Base-by-base conservation (phyloP, 192 early-diverging fungal species). In the Umbelopsis isabellina region DNA sequence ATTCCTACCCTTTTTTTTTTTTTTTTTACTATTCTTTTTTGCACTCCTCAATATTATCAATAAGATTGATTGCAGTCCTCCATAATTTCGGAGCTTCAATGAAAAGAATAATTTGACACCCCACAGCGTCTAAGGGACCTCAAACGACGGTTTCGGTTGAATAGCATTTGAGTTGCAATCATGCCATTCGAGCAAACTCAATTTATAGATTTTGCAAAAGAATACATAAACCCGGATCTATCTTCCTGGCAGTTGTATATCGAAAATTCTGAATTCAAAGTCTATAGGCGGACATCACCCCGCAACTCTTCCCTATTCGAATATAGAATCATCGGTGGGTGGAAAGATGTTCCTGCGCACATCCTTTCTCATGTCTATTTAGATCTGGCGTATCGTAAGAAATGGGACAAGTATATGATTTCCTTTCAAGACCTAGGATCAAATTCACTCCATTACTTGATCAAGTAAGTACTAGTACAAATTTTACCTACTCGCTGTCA, bases 391-490 rank as follows among this genome's bases (percentile, higher is more conserved):
- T 84, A 82, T 70, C 83, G 84, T 48, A 82, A 76, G 69, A 78
- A 61, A 45, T 86, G 84, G 84, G 84, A 86, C 66, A 80, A 79
- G 67, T 82, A 86, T 66, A 86, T 86, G 84, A 73, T 82, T 27
- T 70, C 73, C 6, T 83, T 71, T 49, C 71, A 73, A 22, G 48
- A 49, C 4, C 66, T 85, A 11, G 80, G 79, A 10, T 77, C 78
- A 48, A 72, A 65, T 37, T 70, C 71, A 44, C 80, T 82, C 53
- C 75, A 75, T 45, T 84, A 80, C 70, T 72, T 75, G n/a, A 77
- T 79, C 65, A 85, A 84, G 66, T 46, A 69, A 50, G 50, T 15
- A 16, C 23, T 49, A 41, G 20, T 11, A 13, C 5, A 41, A 41
- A 41, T 49, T 49, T 25, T 41, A n/a, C 50, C 49, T 25, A 52